These are phyloP conservation scores for Phytophthora syringae DNA, from an alignment of 352 stramenopile genomes.

Conservation along the genomic window DNA sequence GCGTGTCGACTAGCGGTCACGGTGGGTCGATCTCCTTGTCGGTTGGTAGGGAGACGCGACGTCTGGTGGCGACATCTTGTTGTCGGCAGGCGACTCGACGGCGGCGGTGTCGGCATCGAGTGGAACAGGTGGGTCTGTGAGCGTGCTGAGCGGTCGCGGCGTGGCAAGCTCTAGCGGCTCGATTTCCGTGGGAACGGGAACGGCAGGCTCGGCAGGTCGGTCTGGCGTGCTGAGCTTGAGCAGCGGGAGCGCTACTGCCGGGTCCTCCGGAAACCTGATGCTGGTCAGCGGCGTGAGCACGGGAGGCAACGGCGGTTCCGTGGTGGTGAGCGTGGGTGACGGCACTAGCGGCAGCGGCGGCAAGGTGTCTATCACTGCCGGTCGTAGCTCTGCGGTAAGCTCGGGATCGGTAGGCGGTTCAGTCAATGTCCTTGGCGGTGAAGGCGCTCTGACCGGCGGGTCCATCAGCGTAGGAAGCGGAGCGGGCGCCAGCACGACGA, in stretches of 20 bases:
- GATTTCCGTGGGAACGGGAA: conserved; percentile 25
- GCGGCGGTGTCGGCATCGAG: no score
- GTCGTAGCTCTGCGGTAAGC: no score
- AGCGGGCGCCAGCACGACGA: no score
- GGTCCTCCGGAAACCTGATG: no score
- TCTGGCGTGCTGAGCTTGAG: no score
- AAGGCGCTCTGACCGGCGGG: not conserved
- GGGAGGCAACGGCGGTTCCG: no score
- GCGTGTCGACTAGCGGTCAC: conserved; percentile 1
- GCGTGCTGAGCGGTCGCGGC: conserved; percentile 28
- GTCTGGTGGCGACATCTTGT: conserved; percentile 27
- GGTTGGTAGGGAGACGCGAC: no score
- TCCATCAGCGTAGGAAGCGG: conserved; percentile 26
- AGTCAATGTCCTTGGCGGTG: conserved; percentile 1
- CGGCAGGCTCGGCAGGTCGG: conserved; percentile 6
- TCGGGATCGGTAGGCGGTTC: conserved; percentile 6
- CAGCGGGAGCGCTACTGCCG: no score
- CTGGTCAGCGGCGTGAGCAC: no score
- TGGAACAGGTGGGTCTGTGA: conserved; percentile 30
- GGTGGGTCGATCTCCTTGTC: not conserved
- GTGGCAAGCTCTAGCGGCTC: conserved; percentile 26
- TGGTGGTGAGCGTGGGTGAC: no score
- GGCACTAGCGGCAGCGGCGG: conserved; percentile 24
- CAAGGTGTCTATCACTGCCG: no score
- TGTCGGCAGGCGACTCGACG: no score